A percentile compares a stretch with the other conserved stretches of the same genome.
Evolutionary conservation across 1,284 basidiomycete species (phyloP).

Genomic region (Schizopora paradoxa): DNA sequence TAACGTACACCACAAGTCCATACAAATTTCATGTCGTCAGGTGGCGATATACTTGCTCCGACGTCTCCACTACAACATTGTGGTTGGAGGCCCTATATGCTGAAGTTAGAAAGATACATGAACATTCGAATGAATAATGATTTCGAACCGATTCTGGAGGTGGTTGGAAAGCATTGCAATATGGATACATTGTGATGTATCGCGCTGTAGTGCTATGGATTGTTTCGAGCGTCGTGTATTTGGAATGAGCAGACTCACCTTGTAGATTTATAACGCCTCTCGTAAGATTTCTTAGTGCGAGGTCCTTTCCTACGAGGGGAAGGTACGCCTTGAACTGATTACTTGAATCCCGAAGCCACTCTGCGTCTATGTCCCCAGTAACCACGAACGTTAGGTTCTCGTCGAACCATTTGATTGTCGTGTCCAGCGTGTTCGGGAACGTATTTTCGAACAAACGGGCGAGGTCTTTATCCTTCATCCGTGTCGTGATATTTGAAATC

Average conservation of each 20-base stretch:
- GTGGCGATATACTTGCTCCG: conserved; percentile 7
- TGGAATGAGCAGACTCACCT: conserved; percentile 8
- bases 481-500: conserved; percentile 21
- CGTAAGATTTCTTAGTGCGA: conserved; percentile 16
- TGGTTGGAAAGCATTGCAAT: conserved; percentile 27
- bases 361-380: conserved; percentile 16
- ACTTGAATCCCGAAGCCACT: conserved; percentile 22
- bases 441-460: conserved; percentile 25
- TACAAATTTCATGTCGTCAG: conserved; percentile 6
- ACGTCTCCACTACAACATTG: conserved; percentile 16
- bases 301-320: conserved; percentile 19
- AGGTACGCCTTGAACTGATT: conserved; percentile 23
- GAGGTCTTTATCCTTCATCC: conserved; percentile 23
- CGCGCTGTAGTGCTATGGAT: conserved; percentile 13
- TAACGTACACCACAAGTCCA: conserved; percentile 11
- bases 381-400: conserved; percentile 8
- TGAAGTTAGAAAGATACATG: background rate
- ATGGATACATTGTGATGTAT: conserved; percentile 24
- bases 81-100: conserved; percentile 9
- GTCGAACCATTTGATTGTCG: conserved; percentile 24
- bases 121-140: background rate
- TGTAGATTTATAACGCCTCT: conserved; percentile 22
- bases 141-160: conserved; percentile 20
- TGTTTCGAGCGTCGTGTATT: background rate
- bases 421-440: conserved; percentile 21